phyloP scores from a whole-genome alignment of 495 filamentous ascomycete genomes.

The Xylaria palmicola region DNA sequence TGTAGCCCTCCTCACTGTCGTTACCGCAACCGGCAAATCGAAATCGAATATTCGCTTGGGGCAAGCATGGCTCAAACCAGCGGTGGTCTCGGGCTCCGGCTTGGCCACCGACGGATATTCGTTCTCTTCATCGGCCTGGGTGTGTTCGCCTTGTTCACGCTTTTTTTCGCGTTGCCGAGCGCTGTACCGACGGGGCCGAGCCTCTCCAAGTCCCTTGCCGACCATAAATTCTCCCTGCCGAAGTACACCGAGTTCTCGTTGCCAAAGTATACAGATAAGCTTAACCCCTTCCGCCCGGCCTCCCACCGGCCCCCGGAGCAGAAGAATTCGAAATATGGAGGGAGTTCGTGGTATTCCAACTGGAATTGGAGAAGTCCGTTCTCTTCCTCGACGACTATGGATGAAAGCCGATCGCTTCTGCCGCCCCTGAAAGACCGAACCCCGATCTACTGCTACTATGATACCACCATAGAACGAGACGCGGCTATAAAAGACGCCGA shows the following conservation, averaged over 20 bases:
- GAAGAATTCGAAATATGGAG: slow-evolving; percentile 74
- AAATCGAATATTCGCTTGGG: too few species aligned
- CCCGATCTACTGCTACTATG: slow-evolving; percentile 92
- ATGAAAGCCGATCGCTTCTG: slow-evolving; percentile 83
- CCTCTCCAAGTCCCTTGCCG: slow-evolving; percentile 35
- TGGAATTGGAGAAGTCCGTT: slow-evolving; percentile 86
- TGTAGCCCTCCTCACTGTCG: not conserved
- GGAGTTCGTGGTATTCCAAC: slow-evolving; percentile 80
- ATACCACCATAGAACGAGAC: slow-evolving; percentile 62
- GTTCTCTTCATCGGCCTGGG: slow-evolving; percentile 43
- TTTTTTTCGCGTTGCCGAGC: slow-evolving; percentile 49
- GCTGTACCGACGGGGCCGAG: slow-evolving; percentile 38
- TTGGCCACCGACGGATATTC: slow-evolving; percentile 45
- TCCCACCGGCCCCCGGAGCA: slow-evolving; percentile 74
- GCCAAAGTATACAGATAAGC: slow-evolving; percentile 34
- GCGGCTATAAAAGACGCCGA: slow-evolving; percentile 65
- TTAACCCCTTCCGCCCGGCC: slow-evolving; percentile 62
- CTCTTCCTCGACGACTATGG: slow-evolving; percentile 78
- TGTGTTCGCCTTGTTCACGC: slow-evolving; percentile 45
- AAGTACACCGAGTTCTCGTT: slow-evolving; percentile 31
- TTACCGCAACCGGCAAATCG: too few species aligned
- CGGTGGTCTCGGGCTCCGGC: slow-evolving; percentile 36
- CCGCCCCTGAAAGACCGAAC: slow-evolving; percentile 72
- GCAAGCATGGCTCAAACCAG: not conserved
- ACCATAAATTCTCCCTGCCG: slow-evolving; percentile 43